Evolutionary conservation across 2,329 filamentous ascomycete genomes (phyloP).

Genomic region (Cercospora sesami): DNA sequence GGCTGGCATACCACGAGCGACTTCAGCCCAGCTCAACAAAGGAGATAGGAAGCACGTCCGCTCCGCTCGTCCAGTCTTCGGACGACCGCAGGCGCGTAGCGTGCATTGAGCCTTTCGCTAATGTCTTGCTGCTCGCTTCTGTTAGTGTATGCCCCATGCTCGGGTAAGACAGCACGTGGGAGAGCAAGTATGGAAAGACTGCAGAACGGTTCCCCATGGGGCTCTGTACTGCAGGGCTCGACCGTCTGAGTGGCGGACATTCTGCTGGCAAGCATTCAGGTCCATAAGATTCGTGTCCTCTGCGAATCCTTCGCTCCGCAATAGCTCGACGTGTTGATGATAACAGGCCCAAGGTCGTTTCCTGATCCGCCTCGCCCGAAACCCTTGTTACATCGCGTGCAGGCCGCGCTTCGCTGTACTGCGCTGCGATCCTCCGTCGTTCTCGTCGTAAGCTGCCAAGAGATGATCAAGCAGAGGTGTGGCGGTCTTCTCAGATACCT

Average conservation of each 20-base stretch:
- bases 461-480: not conserved
- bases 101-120: not conserved
- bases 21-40: not conserved
- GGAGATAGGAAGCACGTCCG: not conserved
- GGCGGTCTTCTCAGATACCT: not conserved
- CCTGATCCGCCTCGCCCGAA: not conserved
- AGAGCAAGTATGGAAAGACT: not conserved
- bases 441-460: constrained; percentile 4
- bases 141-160: not conserved
- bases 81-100: not conserved
- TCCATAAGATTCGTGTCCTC: not conserved
- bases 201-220: not conserved
- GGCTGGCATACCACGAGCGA: not conserved
- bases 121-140: not conserved
- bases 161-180: not conserved
- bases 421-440: not conserved
- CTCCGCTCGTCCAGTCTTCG: not conserved
- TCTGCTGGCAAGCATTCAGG: not conserved
- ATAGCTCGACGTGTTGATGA: not conserved
- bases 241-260: not conserved
- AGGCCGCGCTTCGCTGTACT: not conserved
- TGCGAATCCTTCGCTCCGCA: not conserved
- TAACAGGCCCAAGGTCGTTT: not conserved
- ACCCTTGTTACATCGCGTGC: not conserved
- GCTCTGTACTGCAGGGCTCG: not conserved